A percentile compares a stretch with the other conserved stretches of the same genome.
phyloP scores from a whole-genome alignment of 441 rosid species.

The Theobroma grandiflorum region DNA sequence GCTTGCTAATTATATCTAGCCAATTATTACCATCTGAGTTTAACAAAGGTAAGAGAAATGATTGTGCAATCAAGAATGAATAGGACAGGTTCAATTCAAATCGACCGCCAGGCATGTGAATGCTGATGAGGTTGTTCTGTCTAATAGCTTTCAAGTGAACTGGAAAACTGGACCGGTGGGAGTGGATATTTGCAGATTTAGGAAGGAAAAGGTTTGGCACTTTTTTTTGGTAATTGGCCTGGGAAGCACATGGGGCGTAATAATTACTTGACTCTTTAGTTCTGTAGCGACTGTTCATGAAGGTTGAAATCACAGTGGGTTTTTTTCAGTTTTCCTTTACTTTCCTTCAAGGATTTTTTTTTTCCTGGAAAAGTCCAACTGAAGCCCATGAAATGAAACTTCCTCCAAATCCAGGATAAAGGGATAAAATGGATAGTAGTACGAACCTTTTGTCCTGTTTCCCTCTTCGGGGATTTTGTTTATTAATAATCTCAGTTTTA shows the following conservation, averaged over 20 bases:
- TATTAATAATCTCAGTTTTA: no score
- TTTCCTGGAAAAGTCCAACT: background rate
- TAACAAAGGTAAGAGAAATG: background rate
- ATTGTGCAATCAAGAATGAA: background rate
- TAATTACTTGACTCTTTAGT: background rate
- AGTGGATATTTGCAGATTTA: background rate
- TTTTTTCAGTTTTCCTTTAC: background rate
- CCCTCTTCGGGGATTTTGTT: background rate
- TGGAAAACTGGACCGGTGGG: background rate
- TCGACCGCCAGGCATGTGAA: background rate
- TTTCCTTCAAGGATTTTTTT: no score
- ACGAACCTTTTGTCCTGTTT: background rate
- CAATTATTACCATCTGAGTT: background rate
- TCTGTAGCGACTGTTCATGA: background rate
- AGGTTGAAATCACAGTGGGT: background rate
- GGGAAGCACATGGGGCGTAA: background rate
- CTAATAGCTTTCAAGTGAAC: constrained; percentile 23
- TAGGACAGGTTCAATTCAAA: background rate
- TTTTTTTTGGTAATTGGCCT: background rate
- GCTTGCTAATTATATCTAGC: no score
- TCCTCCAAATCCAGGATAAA: background rate
- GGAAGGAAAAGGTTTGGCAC: background rate
- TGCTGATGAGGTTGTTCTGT: background rate
- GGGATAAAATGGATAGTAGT: background rate
- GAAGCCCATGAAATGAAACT: background rate